Percentiles rank a stretch among this genome's conserved stretches.
phyloP scores from a whole-genome alignment of 768 basidiomycete species.

The Boletus rufocinnamomeus region DNA sequence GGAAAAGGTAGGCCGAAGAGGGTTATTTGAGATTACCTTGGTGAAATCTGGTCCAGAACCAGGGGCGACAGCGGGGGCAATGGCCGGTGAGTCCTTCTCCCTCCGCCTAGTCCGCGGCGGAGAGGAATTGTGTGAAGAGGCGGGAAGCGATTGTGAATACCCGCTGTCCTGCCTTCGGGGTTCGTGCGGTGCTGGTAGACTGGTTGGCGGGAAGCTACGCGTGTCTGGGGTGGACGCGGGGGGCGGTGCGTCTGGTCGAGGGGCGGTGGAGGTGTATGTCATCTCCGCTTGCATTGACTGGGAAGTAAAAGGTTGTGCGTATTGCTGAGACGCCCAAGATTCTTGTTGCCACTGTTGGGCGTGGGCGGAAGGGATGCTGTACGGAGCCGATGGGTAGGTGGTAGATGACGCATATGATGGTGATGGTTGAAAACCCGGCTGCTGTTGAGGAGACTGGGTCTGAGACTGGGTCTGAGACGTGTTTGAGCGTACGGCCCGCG shows the following conservation, averaged over 20 bases:
- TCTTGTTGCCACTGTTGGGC: slow-evolving; percentile 45
- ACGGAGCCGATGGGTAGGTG: slow-evolving; percentile 32
- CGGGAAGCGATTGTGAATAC: slow-evolving; percentile 30
- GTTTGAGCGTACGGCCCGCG: slow-evolving; percentile 31
- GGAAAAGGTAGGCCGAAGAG: slow-evolving; percentile 12
- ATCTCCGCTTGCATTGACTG: slow-evolving; percentile 38
- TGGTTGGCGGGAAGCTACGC: slow-evolving; percentile 32
- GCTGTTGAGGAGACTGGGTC: slow-evolving; percentile 35
- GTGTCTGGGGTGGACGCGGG: slow-evolving; percentile 34
- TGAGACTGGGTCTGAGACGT: slow-evolving; percentile 39
- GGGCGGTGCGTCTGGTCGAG: slow-evolving; percentile 34
- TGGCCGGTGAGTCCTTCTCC: slow-evolving; percentile 38
- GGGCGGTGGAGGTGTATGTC: slow-evolving; percentile 36
- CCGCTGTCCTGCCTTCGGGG: slow-evolving; percentile 37
- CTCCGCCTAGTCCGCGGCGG: slow-evolving; percentile 39
- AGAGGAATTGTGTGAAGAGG: slow-evolving; percentile 29
- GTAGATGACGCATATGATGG: slow-evolving; percentile 33
- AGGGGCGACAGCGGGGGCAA: slow-evolving; percentile 27
- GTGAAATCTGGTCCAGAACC: slow-evolving; percentile 41
- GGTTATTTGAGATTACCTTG: slow-evolving; percentile 36
- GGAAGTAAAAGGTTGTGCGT: slow-evolving; percentile 34
- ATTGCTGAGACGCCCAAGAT: slow-evolving; percentile 40
- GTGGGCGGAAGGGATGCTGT: slow-evolving; percentile 32
- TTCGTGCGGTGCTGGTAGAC: slow-evolving; percentile 33
- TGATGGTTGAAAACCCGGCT: slow-evolving; percentile 26